Base-by-base conservation (phyloP, 768 basidiomycete genomes). In the Suillus lakei region DNA sequence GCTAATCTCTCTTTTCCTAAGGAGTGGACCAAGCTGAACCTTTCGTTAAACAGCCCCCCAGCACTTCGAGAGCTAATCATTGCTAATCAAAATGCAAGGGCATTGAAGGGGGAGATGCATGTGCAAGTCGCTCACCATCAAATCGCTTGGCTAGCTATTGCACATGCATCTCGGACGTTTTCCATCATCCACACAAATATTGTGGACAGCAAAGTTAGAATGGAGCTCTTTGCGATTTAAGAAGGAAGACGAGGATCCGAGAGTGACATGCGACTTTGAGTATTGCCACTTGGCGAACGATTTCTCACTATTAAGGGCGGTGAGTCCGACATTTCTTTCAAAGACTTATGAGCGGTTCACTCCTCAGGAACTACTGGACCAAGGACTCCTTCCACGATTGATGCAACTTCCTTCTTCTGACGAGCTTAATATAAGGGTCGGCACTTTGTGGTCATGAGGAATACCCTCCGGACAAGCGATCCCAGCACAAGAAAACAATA, bases 371-470 rank as follows among this genome's bases (percentile, higher is more conserved):
- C 82, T 8, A 84, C 77, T 96, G 16, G 85, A 88, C 38, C 82
- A 91, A 64, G 91, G 90, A 0, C 79, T 92, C 0, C 81, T 96
- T 62, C 79, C 84, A 1, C 79, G 91, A 1, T 79, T 96, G 10
- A 85, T 89, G 34, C 80, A 85, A 58, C 78, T 95, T 2, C 75
- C 91, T 4, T 74, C 79, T 32, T 80, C 80, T 9, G 80, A 80
- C 0, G 88, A 93, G 65, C 80, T 83, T 10, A 81, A 83, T 0
- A 79, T 95, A 7, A 80, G 86, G 8, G 73, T 91, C 34, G 94
- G 88, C 67, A 87, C 91, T 0, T 72, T 96, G n/a, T 96, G 95
- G 91, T 91, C 0, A 76, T 96, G 41, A 95, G 93, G 75, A 98
- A 96, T 71, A 73, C 93, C n/a, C 73, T 94, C 2, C 85, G 85